Evolutionary conservation across 352 stramenopile species (phyloP), one percentile per base, ranked within the genome.

Genomic region (Pythium plurisporium): DNA sequence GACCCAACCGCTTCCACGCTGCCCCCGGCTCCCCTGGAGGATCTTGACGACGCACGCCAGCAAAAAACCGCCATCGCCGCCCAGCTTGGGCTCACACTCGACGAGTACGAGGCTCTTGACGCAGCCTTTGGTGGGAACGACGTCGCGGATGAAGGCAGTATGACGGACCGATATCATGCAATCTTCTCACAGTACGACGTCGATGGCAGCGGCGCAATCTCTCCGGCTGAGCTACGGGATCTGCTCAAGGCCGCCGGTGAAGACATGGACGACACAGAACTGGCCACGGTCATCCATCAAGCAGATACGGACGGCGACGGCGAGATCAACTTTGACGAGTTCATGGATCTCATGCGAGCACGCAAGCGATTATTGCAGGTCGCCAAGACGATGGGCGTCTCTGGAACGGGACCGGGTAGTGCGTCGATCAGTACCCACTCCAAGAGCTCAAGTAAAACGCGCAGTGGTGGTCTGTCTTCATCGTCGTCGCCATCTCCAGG

Each of bases 321-420:
- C 9, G 72, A 81, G 49, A 90, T 95, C 56, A 67, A 94, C 44
- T 89, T 91, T 45, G 61, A 79, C 26, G 86, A 94, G 57, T 94
- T 82, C 37, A 76, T 93, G 20, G 73, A 48, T 3, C 72, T 95
- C 23, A 92, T 95, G 83, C 72, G 82, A 6, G 82, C 83, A 25
- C 72, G 83, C 5, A 91, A 91, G 63, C 71, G 86, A 8, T 65
- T 94, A 45, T 63, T 94, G 23, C 64, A 69, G 0, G 81, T 94
- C 1, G 83, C 76, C 2, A 85, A 87, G 43, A 69, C 74, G 4
- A 87, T 91, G 72, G 81, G 83, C 0, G 59, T 74, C 3, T 74
- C 54, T 11, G 72, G 77, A 8, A 74, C 38, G 11, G 73, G 77
- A 0, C 66, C 72, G 22, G 26, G 48, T 19, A 14, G 14, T 9